Evolutionary conservation across 1,139 yeast species (phyloP).

Genomic region (Nadsonia commutata): DNA sequence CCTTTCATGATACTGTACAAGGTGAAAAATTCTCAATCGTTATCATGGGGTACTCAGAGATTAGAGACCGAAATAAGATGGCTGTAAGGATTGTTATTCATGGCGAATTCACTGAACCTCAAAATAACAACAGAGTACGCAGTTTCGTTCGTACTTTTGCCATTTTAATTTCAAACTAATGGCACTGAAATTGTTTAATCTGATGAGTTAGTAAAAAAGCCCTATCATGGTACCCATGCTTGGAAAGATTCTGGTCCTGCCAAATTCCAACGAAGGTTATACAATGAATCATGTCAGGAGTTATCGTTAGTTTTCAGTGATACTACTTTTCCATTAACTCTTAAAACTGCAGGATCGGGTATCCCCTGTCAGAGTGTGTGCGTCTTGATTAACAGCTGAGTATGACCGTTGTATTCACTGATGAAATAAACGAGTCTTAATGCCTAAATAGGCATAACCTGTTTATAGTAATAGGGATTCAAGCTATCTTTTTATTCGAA

Average conservation of each 20-base stretch:
- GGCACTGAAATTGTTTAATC: conserved; percentile 72
- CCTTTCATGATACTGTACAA: conserved; percentile 54
- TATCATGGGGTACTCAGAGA: conserved; percentile 36
- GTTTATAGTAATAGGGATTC: conserved; percentile 81
- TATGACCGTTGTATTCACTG: conserved; percentile 47
- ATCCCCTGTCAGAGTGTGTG: conserved; percentile 13
- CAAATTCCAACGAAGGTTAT: conserved; percentile 12
- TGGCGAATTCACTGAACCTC: conserved; percentile 63
- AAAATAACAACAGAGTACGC: conserved; percentile 40
- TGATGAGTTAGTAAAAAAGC: conserved; percentile 58
- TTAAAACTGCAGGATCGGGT: conserved; percentile 9
- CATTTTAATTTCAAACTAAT: conserved; percentile 49
- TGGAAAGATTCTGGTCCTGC: conserved; percentile 28
- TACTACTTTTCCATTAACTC: conserved; percentile 11
- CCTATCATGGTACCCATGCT: conserved; percentile 42
- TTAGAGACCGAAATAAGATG: conserved; percentile 40
- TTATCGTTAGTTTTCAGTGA: conserved; percentile 11
- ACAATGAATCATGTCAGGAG: conserved; percentile 3
- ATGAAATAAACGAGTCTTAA: conserved; percentile 64
- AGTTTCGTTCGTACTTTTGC: conserved; percentile 81
- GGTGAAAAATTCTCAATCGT: conserved; percentile 68
- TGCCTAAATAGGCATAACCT: conserved; percentile 65
- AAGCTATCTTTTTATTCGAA: conserved; percentile 57
- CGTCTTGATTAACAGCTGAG: conserved; percentile 41
- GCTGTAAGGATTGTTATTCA: conserved; percentile 71